Percentiles rank a stretch among this genome's conserved stretches.
These are phyloP conservation scores for Pichia gijzeniarum DNA, from an alignment of 805 yeast genomes.

Conservation along the genomic window DNA sequence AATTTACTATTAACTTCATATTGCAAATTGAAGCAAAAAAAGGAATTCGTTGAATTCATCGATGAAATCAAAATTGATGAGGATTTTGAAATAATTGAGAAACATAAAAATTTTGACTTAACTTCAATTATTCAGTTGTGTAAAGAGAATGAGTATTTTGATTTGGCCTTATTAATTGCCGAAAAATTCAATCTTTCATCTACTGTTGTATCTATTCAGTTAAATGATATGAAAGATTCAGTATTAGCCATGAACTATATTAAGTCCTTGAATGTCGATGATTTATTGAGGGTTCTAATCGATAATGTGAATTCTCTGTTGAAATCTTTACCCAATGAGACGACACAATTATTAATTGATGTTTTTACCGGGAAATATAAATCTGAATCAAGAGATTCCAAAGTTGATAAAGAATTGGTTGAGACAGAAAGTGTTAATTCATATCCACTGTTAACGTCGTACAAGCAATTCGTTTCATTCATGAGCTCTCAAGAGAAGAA, in stretches of 20 bases:
- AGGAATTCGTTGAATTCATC: slow-evolving; percentile 53
- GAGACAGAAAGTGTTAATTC: background rate
- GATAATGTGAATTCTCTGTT: slow-evolving; percentile 52
- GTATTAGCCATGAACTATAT: slow-evolving; percentile 58
- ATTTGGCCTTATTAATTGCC: slow-evolving; percentile 65
- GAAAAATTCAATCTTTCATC: slow-evolving; percentile 67
- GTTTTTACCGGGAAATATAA: slow-evolving; percentile 82
- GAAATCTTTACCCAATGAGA: slow-evolving; percentile 66
- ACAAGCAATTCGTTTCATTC: slow-evolving; percentile 35
- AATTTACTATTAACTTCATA: slow-evolving; percentile 73
- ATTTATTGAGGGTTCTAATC: slow-evolving; percentile 58
- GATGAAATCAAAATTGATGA: slow-evolving; percentile 30
- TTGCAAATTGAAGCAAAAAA: slow-evolving; percentile 63
- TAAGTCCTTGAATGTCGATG: slow-evolving; percentile 65
- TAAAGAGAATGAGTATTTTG: slow-evolving; percentile 61
- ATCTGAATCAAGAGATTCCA: slow-evolving; percentile 29
- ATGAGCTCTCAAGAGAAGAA: slow-evolving; percentile 19
- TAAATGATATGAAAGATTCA: slow-evolving; percentile 59
- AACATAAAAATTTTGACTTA: slow-evolving; percentile 51
- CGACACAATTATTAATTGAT: slow-evolving; percentile 75
- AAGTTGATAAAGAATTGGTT: slow-evolving; percentile 30
- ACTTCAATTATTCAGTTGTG: slow-evolving; percentile 62
- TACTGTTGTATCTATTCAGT: slow-evolving; percentile 66
- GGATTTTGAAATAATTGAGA: slow-evolving; percentile 31
- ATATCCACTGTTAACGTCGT: slow-evolving; percentile 52